Evolutionary conservation across 345 rosid species (phyloP).

Genomic region (Isatis tinctoria): DNA sequence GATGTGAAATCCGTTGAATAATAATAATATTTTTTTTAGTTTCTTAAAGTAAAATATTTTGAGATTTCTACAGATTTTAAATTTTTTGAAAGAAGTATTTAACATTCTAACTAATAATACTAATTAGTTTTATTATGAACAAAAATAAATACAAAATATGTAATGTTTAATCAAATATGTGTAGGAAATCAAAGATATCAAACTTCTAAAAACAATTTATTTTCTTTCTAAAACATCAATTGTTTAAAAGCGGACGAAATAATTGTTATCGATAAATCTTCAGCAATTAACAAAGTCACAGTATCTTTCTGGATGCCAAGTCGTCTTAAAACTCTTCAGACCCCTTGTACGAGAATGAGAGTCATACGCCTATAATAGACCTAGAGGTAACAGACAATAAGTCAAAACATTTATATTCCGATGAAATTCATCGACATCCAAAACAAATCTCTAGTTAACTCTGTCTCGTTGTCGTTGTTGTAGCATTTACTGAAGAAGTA

Average conservation of each 20-base stretch:
- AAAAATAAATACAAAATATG: too few relatives aligned
- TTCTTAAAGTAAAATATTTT: too few relatives aligned
- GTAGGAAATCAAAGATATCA: too few relatives aligned
- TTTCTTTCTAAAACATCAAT: too few relatives aligned
- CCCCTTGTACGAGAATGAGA: conserved; percentile 9
- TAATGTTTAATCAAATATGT: too few relatives aligned
- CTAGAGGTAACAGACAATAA: background rate
- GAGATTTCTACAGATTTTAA: too few relatives aligned
- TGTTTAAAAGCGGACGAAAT: too few relatives aligned
- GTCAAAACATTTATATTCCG: background rate
- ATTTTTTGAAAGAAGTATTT: too few relatives aligned
- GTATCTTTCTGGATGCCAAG: background rate
- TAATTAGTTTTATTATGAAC: too few relatives aligned
- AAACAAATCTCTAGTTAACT: background rate
- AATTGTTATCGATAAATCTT: background rate
- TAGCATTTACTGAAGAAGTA: background rate
- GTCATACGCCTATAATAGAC: background rate
- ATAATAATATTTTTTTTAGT: too few relatives aligned
- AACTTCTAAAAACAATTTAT: too few relatives aligned
- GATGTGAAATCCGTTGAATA: background rate
- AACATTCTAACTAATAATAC: too few relatives aligned
- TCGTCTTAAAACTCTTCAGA: background rate
- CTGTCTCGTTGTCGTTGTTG: background rate
- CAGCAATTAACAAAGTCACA: background rate
- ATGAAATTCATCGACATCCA: background rate